Evolutionary conservation across 1,284 basidiomycete genomes (phyloP), one percentile per base, ranked within the genome.

Genomic region (Polyporus tsugae): DNA sequence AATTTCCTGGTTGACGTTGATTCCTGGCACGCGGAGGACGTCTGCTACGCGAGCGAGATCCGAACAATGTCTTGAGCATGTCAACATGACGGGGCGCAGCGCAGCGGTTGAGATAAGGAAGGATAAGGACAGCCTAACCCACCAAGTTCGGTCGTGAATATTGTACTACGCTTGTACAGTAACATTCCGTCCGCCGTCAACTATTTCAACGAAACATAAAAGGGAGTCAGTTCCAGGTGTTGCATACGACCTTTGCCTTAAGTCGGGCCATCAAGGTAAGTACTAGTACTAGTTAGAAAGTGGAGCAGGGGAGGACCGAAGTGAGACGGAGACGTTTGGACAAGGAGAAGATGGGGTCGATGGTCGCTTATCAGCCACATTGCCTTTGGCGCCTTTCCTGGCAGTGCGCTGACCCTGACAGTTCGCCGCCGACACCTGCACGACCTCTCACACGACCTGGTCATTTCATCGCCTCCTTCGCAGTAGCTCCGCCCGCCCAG

Each of bases 31-130:
- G 46, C 22, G 46, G 46, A 49, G 2, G 15, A 49, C 33, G 29
- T 13, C 13, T 55, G 52, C 52, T 36, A 59, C 58, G n/a, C n/a
- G 22, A 36, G 39, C 36, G n/a, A 38, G 59, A 39, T 60, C 38
- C 59, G 59, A 42, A 29, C 59, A 39, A 38, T 42, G 19, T 60
- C 46, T 11, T 49, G 9, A 22, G 6, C 9, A 11, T 11, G 22
- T n/a, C n/a, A n/a, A n/a, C 29, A 19, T 10, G 46, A 22, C 15
- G 41, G 41, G 4, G 46, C 22, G 46, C 46, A 25, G 46, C 46
- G 46, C 46, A 49, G 2, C 4, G 29, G 52, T 25, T 15, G 22
- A 1, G 25, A 53, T 25, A 53, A 55, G 52, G 29, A 55, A n/a
- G n/a, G 44, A 46, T 46, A 46, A 55, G 52, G 29, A 55, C 52